phyloP scores from a whole-genome alignment of 331 rosid genomes.

The Pyracantha coccinea region DNA sequence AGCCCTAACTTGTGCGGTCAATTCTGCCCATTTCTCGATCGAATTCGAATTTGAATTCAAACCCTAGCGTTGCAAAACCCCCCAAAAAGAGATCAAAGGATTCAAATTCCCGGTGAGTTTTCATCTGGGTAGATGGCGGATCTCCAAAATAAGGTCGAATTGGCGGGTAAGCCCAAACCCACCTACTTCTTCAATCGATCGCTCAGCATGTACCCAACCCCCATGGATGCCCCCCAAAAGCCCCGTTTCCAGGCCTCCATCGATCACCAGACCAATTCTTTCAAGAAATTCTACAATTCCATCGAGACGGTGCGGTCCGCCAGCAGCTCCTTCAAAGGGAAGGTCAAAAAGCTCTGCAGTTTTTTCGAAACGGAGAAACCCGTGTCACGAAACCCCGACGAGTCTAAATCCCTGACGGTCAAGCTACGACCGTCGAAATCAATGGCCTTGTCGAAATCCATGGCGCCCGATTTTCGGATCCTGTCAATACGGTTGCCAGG shows the following conservation, averaged over 20 bases:
- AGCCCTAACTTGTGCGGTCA: neutral
- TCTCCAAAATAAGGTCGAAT: constrained; percentile 21
- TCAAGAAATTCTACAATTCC: constrained; percentile 42
- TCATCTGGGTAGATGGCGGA: constrained; percentile 34
- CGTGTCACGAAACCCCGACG: constrained; percentile 16
- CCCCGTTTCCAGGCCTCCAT: constrained; percentile 16
- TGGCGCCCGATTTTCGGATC: constrained; percentile 26
- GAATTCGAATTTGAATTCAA: neutral
- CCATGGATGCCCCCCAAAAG: constrained; percentile 34
- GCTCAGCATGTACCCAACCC: constrained; percentile 29
- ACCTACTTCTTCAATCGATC: constrained; percentile 71
- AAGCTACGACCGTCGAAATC: constrained; percentile 48
- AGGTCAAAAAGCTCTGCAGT: constrained; percentile 69
- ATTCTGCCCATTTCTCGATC: neutral
- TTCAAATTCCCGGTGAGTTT: neutral
- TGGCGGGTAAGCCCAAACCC: constrained; percentile 37
- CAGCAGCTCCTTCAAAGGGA: constrained; percentile 55
- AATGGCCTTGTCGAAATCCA: constrained; percentile 40
- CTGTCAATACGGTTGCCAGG: constrained; percentile 39
- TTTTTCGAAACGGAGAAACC: constrained; percentile 49
- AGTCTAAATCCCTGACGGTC: constrained; percentile 12
- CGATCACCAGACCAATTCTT: constrained; percentile 57
- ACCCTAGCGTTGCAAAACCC: neutral
- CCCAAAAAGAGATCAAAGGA: neutral
- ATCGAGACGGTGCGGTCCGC: constrained; percentile 53